Base-by-base conservation (phyloP, 2,329 filamentous ascomycete genomes). In the Pseudogymnoascus sp. region DNA sequence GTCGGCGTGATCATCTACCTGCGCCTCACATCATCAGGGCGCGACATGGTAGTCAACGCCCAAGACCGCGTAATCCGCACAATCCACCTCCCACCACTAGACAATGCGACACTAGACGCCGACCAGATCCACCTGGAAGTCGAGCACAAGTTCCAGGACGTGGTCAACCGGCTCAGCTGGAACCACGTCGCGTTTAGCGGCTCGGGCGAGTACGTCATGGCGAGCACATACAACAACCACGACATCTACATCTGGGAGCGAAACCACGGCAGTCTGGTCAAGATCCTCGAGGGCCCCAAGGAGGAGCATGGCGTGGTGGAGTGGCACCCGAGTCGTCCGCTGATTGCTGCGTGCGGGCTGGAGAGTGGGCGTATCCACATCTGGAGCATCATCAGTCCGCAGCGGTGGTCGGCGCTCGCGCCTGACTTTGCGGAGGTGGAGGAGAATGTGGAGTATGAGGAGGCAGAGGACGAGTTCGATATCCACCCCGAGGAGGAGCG, bases 181-280 rank as follows among this genome's bases (percentile, higher is more conserved):
- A 99, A 97, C 72, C 92, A 97, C 72, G 93, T 96, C 64, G 92
- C 93, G 0, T 97, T 99, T 74, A 96, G 91, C 71, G 89, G 91
- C 0, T 95, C 90, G 0, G 93, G 92, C 61, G 95, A 99, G 76
- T 97, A 97, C 73, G 92, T 99, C 42, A 92, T 92, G 23, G 95
- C 96, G 0, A 96, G 92, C 26, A 97, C 95, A 1, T 96, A 92
- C 75, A 97, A 97, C 81, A 99, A 99, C 72, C 93, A 97, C 70
- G 93, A 99, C 76, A 90, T 99, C 67, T 97, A 97, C 76, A 93
- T 97, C 29, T 97, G 93, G 95, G 95, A 99, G 77, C 87, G 95
- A 62, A 89, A 88, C 63, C 91, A 96, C 71, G 95, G 95, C 60
- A 96, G 91, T 75, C 79, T 99, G 64, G 93, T 97, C 62, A 96